Conservation (phyloP, 116 monocot genomes). For the Zostera marina region DNA sequence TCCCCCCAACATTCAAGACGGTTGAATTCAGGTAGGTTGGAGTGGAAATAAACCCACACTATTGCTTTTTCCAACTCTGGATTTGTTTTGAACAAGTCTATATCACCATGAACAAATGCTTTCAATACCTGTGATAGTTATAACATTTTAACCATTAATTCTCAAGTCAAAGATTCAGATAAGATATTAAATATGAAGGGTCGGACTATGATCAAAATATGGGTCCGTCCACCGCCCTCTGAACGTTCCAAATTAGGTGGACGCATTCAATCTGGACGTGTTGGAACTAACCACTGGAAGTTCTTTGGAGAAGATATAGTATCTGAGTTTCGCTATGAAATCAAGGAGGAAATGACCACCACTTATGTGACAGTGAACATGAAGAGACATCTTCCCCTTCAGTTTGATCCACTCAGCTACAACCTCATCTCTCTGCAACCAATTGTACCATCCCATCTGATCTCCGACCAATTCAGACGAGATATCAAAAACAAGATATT, state of each 20-base stretch:
- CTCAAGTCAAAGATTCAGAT: too few relatives aligned
- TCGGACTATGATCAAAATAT: too few relatives aligned
- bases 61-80: slow-evolving; percentile 76
- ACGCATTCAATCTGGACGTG: neutral
- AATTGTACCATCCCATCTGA: slow-evolving; percentile 84
- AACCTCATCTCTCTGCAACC: slow-evolving; percentile 87
- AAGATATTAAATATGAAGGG: too few relatives aligned
- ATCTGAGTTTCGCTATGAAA: slow-evolving; percentile 59
- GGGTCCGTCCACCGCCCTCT: too few relatives aligned
- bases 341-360: slow-evolving; percentile 87
- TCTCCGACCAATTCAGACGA: neutral
- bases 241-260: neutral
- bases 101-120: slow-evolving; percentile 81
- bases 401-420: slow-evolving; percentile 95
- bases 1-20: slow-evolving; percentile 87
- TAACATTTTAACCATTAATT: neutral
- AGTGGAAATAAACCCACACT: slow-evolving; percentile 95
- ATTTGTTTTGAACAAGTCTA: slow-evolving; percentile 30
- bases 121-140: slow-evolving; percentile 37
- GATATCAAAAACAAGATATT: too few relatives aligned
- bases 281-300: slow-evolving; percentile 53
- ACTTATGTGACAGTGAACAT: slow-evolving; percentile 93
- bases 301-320: slow-evolving; percentile 78
- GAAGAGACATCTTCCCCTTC: slow-evolving; percentile 72
- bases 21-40: slow-evolving; percentile 69